Evolutionary conservation across 345 rosid species (phyloP).

Genomic region (Populus nigra): DNA sequence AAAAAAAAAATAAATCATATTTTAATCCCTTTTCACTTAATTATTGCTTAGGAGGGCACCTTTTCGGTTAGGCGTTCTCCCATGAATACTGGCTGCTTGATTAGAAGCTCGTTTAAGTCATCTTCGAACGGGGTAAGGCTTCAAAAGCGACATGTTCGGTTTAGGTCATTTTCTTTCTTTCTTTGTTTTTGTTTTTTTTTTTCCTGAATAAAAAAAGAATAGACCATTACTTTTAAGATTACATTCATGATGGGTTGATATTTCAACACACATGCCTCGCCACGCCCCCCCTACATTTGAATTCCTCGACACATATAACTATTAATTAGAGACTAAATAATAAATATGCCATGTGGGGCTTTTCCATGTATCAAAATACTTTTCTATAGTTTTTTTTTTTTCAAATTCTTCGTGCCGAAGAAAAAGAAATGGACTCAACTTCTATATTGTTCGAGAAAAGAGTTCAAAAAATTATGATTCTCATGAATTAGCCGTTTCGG

Average conservation of each 20-base stretch:
- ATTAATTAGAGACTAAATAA: neutral
- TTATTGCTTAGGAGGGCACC: slow-evolving; percentile 7
- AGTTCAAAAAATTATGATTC: slow-evolving; percentile 10
- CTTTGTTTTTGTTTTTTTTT: too few species aligned
- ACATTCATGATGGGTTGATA: neutral
- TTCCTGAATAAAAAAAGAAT: neutral
- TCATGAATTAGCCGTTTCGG: slow-evolving; percentile 6
- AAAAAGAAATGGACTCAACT: slow-evolving; percentile 16
- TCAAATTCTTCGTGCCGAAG: slow-evolving; percentile 21
- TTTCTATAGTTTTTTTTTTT: slow-evolving; percentile 22
- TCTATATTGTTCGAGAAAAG: slow-evolving; percentile 2
- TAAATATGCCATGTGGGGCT: slow-evolving; percentile 18
- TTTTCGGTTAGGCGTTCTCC: slow-evolving; percentile 20
- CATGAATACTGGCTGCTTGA: slow-evolving; percentile 31
- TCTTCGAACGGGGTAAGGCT: slow-evolving; percentile 16
- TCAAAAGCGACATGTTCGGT: slow-evolving; percentile 33
- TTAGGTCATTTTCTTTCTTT: slow-evolving; percentile 33
- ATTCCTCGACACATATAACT: neutral
- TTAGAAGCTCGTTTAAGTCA: slow-evolving; percentile 22
- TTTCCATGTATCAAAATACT: slow-evolving; percentile 11
- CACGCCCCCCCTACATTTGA: slow-evolving; percentile 1
- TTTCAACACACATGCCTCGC: neutral
- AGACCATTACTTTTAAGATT: neutral
- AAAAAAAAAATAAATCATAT: neutral
- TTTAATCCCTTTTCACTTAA: neutral